Conservation (phyloP, 345 rosid species). For the Eucalyptus lansdowneana region DNA sequence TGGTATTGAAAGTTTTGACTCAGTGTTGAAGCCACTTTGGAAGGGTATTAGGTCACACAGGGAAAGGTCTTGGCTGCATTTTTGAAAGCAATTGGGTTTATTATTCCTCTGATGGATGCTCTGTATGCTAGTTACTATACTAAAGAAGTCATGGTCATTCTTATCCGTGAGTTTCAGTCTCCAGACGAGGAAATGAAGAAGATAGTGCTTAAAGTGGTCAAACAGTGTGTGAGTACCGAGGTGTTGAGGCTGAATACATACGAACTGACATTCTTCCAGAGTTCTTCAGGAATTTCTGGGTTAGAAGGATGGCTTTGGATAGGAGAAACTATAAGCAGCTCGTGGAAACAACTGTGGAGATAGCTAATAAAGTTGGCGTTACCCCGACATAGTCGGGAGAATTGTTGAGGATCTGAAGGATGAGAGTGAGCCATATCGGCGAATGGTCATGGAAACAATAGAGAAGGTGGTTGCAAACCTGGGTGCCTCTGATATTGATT, state of each 20-base stretch:
- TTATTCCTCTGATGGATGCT: conserved; percentile 97
- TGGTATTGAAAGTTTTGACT: conserved; percentile 97
- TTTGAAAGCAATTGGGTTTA: conserved; percentile 97
- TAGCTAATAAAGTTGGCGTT: conserved; percentile 95
- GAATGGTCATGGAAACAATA: conserved; percentile 99
- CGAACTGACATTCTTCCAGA: conserved; percentile 85
- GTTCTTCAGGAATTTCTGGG: conserved; percentile 92
- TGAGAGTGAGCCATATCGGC: conserved; percentile 85
- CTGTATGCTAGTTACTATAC: conserved; percentile 91
- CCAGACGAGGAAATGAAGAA: conserved; percentile 99
- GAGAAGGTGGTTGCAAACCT: conserved; percentile 93
- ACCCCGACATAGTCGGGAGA: conserved; percentile 84
- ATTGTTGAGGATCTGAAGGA: conserved; percentile 94
- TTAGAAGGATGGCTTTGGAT: conserved; percentile 93
- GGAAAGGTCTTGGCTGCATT: conserved; percentile 99
- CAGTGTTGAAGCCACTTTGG: conserved; percentile 97
- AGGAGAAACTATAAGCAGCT: conserved; percentile 91
- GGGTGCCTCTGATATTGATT: conserved; percentile 93
- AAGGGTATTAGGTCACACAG: conserved; percentile 98
- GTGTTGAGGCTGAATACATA: conserved; percentile 89
- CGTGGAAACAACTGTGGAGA: conserved; percentile 96
- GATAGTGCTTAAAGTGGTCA: conserved; percentile 93
- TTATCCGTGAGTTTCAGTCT: conserved; percentile 98
- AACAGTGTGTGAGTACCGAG: conserved; percentile 97
- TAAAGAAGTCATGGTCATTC: conserved; percentile 87